A percentile compares a stretch with the other conserved stretches of the same genome.
Evolutionary conservation across 495 filamentous ascomycete species (phyloP).

Genomic region (Talaromyces trachyspermus): DNA sequence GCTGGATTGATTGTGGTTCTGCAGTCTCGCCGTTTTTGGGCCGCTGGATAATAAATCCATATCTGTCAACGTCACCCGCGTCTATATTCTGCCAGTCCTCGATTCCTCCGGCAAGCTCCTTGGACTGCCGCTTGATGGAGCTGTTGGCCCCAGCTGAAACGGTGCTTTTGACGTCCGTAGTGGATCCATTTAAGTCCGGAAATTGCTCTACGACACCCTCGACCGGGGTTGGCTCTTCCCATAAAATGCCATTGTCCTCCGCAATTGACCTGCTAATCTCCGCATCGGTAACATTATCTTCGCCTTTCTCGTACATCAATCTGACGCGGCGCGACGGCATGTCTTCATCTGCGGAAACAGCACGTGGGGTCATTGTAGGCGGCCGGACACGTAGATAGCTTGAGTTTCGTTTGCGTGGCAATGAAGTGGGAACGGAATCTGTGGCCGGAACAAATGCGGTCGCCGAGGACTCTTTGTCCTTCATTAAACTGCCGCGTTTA

Average conservation of each 20-base stretch:
- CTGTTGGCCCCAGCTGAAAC: conserved; percentile 10
- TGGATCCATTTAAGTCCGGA: conserved; percentile 8
- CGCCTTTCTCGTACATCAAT: conserved; percentile 80
- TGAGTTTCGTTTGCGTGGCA: conserved; percentile 8
- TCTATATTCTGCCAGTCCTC: conserved; percentile 93
- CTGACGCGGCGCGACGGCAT: conserved; percentile 82
- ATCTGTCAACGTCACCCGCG: conserved; percentile 83
- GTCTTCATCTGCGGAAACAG: conserved; percentile 68
- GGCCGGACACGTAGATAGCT: conserved; percentile 28
- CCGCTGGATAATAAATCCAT: conserved; percentile 75
- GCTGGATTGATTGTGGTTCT: conserved; percentile 49
- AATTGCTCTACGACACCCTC: conserved; percentile 3
- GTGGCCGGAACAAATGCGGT: conserved; percentile 11
- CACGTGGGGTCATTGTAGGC: conserved; percentile 25
- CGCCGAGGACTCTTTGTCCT: conserved; percentile 17
- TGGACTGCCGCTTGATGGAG: conserved; percentile 40
- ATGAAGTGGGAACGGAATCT: neutral
- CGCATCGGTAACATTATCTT: conserved; percentile 46
- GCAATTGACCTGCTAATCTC: conserved; percentile 38
- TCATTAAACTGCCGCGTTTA: conserved; percentile 44
- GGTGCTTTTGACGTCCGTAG: conserved; percentile 9
- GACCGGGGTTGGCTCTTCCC: conserved; percentile 43
- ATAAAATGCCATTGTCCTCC: conserved; percentile 48
- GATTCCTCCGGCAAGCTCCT: conserved; percentile 71
- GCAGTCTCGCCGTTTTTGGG: conserved; percentile 30